Percentiles rank a stretch among this genome's conserved stretches.
phyloP scores from a whole-genome alignment of 176 grass and related monocot genomes.

The Zoysia pacifica region DNA sequence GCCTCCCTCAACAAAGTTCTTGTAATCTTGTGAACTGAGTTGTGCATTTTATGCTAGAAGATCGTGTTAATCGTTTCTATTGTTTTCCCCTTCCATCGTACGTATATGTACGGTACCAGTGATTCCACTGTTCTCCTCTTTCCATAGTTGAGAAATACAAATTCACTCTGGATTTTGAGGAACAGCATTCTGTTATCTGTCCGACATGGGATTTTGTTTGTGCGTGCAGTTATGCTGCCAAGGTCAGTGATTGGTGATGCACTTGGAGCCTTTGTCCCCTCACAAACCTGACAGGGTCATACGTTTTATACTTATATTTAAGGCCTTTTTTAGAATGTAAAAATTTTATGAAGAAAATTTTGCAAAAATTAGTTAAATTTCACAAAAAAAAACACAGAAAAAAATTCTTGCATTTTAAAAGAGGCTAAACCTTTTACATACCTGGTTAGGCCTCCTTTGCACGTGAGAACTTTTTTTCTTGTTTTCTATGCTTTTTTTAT shows the following conservation, averaged over 20 bases:
- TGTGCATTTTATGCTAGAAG: constrained; percentile 21
- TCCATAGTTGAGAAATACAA: not conserved
- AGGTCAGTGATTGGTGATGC: not conserved
- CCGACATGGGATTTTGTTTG: not conserved
- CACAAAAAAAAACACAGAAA: too few relatives aligned
- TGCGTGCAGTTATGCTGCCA: not conserved
- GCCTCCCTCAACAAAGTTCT: not conserved
- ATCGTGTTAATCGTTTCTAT: not conserved
- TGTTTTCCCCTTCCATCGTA: not conserved
- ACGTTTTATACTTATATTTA: not conserved
- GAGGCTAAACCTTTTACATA: too few relatives aligned
- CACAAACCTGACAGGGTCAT: not conserved
- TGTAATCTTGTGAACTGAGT: constrained; percentile 15
- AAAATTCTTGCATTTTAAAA: too few relatives aligned
- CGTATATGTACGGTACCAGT: not conserved
- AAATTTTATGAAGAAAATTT: too few relatives aligned
- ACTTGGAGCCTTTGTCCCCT: not conserved
- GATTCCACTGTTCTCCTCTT: not conserved
- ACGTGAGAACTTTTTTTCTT: too few relatives aligned
- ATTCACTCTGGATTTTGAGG: not conserved
- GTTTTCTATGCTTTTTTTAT: too few relatives aligned
- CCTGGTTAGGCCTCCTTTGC: too few relatives aligned
- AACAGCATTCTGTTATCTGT: not conserved
- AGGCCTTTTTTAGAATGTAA: not conserved
- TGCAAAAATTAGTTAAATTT: too few relatives aligned